These are phyloP conservation scores for Allantophomopsis lycopodina DNA, from an alignment of 2,329 filamentous ascomycete species.

Conservation along the genomic window DNA sequence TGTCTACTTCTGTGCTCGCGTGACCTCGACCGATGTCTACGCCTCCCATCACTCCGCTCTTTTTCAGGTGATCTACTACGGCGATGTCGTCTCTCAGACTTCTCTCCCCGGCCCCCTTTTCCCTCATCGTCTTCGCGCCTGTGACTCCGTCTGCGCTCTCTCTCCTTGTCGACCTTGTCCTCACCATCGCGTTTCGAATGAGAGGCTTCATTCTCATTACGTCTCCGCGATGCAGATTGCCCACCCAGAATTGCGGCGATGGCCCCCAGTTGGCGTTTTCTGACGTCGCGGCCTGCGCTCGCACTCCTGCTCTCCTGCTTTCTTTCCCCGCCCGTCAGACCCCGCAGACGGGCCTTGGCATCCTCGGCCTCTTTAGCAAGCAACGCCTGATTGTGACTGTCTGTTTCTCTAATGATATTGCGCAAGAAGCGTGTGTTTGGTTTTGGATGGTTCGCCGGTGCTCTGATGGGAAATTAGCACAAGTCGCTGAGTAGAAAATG, in stretches of 20 bases:
- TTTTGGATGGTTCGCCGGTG: conserved; percentile 55
- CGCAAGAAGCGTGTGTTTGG: conserved; percentile 85
- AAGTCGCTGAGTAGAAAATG: not conserved
- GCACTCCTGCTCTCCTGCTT: conserved; percentile 21
- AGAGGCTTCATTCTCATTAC: conserved; percentile 4
- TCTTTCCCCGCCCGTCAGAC: conserved; percentile 35
- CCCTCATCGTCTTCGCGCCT: conserved; percentile 8
- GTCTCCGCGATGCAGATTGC: conserved; percentile 10
- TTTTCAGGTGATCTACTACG: conserved; percentile 12
- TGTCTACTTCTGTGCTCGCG: too few species aligned
- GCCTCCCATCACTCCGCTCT: too few species aligned
- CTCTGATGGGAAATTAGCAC: conserved; percentile 9
- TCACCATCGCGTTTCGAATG: not conserved
- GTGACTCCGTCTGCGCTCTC: conserved; percentile 2
- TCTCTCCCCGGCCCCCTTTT: conserved; percentile 1
- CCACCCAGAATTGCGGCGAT: conserved; percentile 44
- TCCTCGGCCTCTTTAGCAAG: conserved; percentile 76
- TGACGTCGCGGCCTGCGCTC: conserved; percentile 35
- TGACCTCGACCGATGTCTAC: too few species aligned
- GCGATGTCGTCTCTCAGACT: conserved; percentile 16
- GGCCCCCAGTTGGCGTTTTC: conserved; percentile 43
- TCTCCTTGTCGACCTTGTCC: conserved; percentile 9
- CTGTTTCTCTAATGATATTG: conserved; percentile 78
- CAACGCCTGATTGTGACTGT: conserved; percentile 77
- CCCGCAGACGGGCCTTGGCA: conserved; percentile 53